Percentiles rank a stretch among this genome's conserved stretches.
Conservation (phyloP, 75 land plant species). For the Sequoia sempervirens region DNA sequence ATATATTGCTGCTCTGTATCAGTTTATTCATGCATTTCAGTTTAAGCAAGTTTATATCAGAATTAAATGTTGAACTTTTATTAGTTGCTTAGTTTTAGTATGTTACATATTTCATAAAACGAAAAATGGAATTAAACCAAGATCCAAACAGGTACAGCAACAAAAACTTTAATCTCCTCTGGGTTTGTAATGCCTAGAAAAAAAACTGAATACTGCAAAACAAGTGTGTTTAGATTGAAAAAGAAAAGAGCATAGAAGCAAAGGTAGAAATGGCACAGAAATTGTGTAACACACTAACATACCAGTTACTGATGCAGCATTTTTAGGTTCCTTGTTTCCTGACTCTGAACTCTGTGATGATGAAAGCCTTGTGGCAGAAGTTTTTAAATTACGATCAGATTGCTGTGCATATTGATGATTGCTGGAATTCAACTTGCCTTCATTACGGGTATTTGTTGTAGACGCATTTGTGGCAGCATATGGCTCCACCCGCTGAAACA, state of each 20-base stretch:
- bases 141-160: neutral
- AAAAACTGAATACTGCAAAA: neutral
- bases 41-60: no score
- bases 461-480: constrained; percentile 42
- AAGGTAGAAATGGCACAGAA: neutral
- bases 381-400: constrained; percentile 37
- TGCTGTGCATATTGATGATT: constrained; percentile 25
- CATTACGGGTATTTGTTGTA: constrained; percentile 28
- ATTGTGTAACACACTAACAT: constrained; percentile 7
- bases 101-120: neutral
- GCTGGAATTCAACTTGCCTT: constrained; percentile 31
- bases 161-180: neutral
- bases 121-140: neutral
- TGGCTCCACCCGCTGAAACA: constrained; percentile 65
- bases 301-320: constrained; percentile 24
- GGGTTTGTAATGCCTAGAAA: neutral
- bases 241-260: constrained; percentile 7
- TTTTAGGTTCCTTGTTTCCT: constrained; percentile 30
- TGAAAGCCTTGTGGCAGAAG: constrained; percentile 38
- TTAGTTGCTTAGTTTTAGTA: no score
- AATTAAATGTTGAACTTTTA: no score
- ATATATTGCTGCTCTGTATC: no score
- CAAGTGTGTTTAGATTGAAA: neutral
- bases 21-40: no score
- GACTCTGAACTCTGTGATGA: constrained; percentile 40